Conservation (phyloP, 306 rosid genomes). For the Rosa chinensis region DNA sequence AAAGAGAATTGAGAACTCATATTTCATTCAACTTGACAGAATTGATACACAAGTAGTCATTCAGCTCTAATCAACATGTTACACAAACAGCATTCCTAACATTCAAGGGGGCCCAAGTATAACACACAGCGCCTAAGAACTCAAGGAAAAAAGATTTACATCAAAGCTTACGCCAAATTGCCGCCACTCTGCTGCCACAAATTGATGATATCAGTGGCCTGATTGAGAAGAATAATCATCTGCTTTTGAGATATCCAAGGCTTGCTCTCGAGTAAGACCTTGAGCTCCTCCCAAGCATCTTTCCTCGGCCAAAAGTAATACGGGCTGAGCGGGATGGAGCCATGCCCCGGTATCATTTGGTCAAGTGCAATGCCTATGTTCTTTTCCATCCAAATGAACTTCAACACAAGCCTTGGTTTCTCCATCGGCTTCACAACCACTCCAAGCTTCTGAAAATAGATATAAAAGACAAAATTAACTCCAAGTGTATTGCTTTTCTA, state of each 20-base stretch:
- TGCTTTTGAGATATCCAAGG: slow-evolving; percentile 99
- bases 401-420: slow-evolving; percentile 80
- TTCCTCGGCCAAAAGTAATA: slow-evolving; percentile 98
- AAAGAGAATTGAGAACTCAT: neutral
- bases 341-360: slow-evolving; percentile 78
- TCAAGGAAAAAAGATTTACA: slow-evolving; percentile 11
- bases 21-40: slow-evolving; percentile 22
- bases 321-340: slow-evolving; percentile 87
- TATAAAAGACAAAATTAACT: neutral
- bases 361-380: slow-evolving; percentile 89
- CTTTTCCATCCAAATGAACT: slow-evolving; percentile 99
- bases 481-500: neutral
- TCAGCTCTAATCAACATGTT: slow-evolving; percentile 8
- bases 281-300: slow-evolving; percentile 99
- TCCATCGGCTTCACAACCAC: slow-evolving; percentile 81
- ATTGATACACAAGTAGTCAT: slow-evolving; percentile 14
- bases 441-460: slow-evolving; percentile 64
- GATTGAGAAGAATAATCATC: slow-evolving; percentile 98
- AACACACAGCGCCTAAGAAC: slow-evolving; percentile 20
- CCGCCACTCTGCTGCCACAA: slow-evolving; percentile 99
- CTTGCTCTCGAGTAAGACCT: slow-evolving; percentile 86
- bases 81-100: neutral
- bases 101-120: slow-evolving; percentile 9
- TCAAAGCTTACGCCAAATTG: slow-evolving; percentile 50
- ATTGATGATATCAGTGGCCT: slow-evolving; percentile 94